These are phyloP conservation scores for Lolium perenne DNA, from an alignment of 176 grass and related monocot genomes.

Conservation along the genomic window DNA sequence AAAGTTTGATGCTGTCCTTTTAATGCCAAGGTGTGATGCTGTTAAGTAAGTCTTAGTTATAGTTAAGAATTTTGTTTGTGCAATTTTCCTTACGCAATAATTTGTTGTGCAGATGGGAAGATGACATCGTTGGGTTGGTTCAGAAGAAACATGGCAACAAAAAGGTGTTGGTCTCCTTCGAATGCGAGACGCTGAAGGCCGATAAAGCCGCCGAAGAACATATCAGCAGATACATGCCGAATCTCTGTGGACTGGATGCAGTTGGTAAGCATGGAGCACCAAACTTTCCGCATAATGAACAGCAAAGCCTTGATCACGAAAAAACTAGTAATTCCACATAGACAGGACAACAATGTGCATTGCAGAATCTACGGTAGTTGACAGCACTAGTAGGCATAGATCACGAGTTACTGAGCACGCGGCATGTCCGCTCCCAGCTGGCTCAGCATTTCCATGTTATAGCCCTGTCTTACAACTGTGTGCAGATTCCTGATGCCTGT, in stretches of 20 bases:
- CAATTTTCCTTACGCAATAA: background rate
- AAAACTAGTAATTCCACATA: background rate
- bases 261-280: slow-evolving; percentile 67
- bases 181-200: slow-evolving; percentile 84
- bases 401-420: background rate
- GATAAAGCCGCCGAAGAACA: slow-evolving; percentile 87
- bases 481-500: background rate
- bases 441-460: slow-evolving; percentile 1
- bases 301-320: background rate
- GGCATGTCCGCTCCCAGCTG: background rate
- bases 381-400: background rate
- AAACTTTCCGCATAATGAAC: background rate
- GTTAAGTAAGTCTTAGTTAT: background rate
- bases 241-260: slow-evolving; percentile 68
- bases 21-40: background rate
- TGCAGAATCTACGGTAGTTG: background rate
- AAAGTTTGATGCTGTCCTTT: background rate
- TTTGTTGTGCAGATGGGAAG: slow-evolving; percentile 68
- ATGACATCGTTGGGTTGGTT: slow-evolving; percentile 76
- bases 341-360: background rate
- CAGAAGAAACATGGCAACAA: slow-evolving; percentile 68
- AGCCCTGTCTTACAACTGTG: background rate
- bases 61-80: background rate
- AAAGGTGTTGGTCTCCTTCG: slow-evolving; percentile 67
- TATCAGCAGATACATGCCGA: slow-evolving; percentile 83